phyloP scores from a whole-genome alignment of 140 eudicot genomes.

The Ambrosia hybrid region DNA sequence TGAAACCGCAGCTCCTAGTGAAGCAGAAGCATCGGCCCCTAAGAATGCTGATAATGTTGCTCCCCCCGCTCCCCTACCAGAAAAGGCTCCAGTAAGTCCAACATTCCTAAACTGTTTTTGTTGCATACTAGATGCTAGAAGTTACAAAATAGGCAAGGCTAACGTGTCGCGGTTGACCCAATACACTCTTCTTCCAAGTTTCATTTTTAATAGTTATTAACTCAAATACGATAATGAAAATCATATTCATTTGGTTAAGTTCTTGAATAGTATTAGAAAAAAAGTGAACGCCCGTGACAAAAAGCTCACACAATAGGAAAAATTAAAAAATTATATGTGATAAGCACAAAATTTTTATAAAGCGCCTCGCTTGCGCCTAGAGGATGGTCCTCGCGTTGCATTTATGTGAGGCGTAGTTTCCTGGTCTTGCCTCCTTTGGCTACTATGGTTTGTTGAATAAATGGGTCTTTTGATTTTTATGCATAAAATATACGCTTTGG shows the following conservation, averaged over 20 bases:
- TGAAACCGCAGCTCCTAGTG: slow-evolving; percentile 37
- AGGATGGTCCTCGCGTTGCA: too few relatives aligned
- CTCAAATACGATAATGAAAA: neutral
- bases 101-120: neutral
- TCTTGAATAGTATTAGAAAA: too few relatives aligned
- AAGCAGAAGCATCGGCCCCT: slow-evolving; percentile 46
- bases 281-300: too few relatives aligned
- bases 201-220: neutral
- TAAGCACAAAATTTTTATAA: too few relatives aligned
- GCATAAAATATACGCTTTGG: neutral
- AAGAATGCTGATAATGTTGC: slow-evolving; percentile 43
- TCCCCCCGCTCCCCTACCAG: slow-evolving; percentile 39
- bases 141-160: neutral
- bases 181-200: neutral
- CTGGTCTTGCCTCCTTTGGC: neutral
- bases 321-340: too few relatives aligned
- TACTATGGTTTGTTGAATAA: neutral
- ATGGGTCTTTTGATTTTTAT: neutral
- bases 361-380: too few relatives aligned
- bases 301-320: too few relatives aligned
- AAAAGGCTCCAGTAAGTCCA: slow-evolving; percentile 60
- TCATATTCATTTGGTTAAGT: neutral
- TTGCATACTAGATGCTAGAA: neutral
- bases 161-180: neutral
- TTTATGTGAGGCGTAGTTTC: too few relatives aligned